Base-by-base conservation (phyloP, 1,284 basidiomycete genomes). In the Ustilago hordei region DNA sequence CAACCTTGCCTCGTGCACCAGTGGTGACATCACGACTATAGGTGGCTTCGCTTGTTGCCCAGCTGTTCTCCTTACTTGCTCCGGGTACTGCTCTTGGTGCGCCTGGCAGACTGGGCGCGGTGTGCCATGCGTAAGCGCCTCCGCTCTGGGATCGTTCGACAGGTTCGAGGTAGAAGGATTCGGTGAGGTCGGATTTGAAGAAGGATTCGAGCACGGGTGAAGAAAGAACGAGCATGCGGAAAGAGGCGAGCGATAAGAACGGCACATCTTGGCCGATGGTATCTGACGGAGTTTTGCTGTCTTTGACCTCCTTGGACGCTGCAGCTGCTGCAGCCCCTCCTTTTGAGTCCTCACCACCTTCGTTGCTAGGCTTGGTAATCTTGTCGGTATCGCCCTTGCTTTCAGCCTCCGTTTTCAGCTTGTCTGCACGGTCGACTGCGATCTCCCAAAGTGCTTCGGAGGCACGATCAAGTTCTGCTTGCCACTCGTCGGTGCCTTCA, bases 361-460 rank as follows among this genome's bases (percentile, higher is more conserved):
- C 55, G 28, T 64, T 71, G 43, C 31, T 59, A 15, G 45, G 4
- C n/a, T 36, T 23, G 38, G n/a, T 50, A 15, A 48, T 32, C 19
- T 39, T 58, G 55, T n/a, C 35, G 53, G 12, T 34, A 48, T 39
- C 45, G 39, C 36, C 17, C 9, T 57, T 43, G 55, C 28, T 58
- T 43, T 56, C 61, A 8, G 65, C 54, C 52, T 69, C 69, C 6
- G 64, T 56, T 23, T 58, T 60, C 19, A 85, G 55, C 66, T 81
- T 81, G 38, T 55, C 66, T 4, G 83, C 81, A 13, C 84, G 79
- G 41, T 83, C 82, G 39, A 76, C 69, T 8, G 84, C 81, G 36
- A 83, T 79, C 56, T 84, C 81, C 81, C 82, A 85, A 0, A 85
- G 72, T 17, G 80, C 80, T 32, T 84, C 84, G 0, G 81, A 74